These are phyloP conservation scores for Pachyrhizus erosus DNA, from an alignment of 306 rosid genomes.

Conservation along the genomic window DNA sequence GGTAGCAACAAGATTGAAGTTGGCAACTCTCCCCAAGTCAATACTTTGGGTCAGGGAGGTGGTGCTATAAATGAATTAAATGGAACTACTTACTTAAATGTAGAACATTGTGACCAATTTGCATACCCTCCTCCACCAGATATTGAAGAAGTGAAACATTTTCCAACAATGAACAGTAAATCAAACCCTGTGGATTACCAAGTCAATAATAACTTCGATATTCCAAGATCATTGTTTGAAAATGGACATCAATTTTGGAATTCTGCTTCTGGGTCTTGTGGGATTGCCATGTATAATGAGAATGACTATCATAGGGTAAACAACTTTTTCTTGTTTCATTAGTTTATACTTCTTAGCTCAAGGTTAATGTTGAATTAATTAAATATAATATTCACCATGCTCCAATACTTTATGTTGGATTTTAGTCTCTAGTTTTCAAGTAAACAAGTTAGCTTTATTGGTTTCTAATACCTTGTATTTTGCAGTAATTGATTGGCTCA, in stretches of 20 bases:
- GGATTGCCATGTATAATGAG: conserved; percentile 66
- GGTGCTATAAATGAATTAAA: conserved; percentile 56
- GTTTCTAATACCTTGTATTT: conserved; percentile 33
- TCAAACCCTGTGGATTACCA: conserved; percentile 57
- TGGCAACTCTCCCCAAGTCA: conserved; percentile 59
- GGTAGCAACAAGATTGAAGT: conserved; percentile 54
- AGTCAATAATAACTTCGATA: conserved; percentile 55
- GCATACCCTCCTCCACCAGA: conserved; percentile 56
- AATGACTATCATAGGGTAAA: conserved; percentile 64
- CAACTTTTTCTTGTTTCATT: conserved; percentile 10
- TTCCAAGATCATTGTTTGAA: conserved; percentile 60
- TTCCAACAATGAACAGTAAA: conserved; percentile 47
- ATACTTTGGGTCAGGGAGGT: conserved; percentile 56
- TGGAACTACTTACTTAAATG: conserved; percentile 55
- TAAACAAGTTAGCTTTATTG: conserved; percentile 29
- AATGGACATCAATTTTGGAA: conserved; percentile 66
- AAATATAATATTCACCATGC: conserved; percentile 10
- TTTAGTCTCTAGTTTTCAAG: conserved; percentile 16
- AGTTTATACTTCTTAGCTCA: not conserved
- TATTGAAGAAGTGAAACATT: conserved; percentile 47
- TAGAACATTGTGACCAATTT: conserved; percentile 61
- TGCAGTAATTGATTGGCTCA: conserved; percentile 62
- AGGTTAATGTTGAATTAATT: not conserved
- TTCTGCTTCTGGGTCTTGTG: conserved; percentile 57
- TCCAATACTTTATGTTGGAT: not conserved